Base-by-base conservation (phyloP, 1,284 basidiomycete genomes). In the Tylopilus orsonianus region DNA sequence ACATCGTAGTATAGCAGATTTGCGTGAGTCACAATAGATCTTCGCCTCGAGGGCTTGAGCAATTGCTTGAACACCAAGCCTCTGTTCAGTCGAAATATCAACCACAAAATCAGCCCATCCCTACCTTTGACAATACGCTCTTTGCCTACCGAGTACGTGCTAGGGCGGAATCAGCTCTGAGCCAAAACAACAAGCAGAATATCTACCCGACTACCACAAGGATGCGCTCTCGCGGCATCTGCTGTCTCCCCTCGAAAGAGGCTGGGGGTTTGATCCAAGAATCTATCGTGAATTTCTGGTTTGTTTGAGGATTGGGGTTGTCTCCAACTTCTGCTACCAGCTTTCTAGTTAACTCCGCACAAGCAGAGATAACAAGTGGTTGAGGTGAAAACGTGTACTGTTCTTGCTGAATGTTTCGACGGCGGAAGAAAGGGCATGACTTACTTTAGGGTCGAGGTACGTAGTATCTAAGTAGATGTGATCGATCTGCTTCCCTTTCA, bases 111-210 rank as follows among this genome's bases (percentile, higher is more conserved):
- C n/a, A 23, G 5, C 16, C 16, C 3, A 43, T 3, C 61, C 39
- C 36, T 48, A 87, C 91, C 93, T 78, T 97, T 96, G 26, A 97
- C 92, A 40, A 99, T 90, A 35, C 94, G 84, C 68, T 99, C 96
- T 69, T 99, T 99, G 44, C 96, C 96, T 46, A 99, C 93, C 0
- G 92, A 93, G 67, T 99, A 99, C 0, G 96, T 97, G 10, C 88
- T 91, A 51, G 22, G 48, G 43, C 27, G 12, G 54, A 39, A 41
- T 45, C 35, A 52, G 38, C 35, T 14, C 37, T 41, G 14, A 27
- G 10, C 32, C 34, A 24, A 22, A 26, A 35, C 24, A 9, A 13
- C 7, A 34, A 16, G 10, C 8, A 46, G 5, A 4, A 4, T 20
- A 62, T 75, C n/a, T 60, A 89, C 87, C 95, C 96, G 22, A 98